These are phyloP conservation scores for Mucor saturninus DNA, from an alignment of 371 early-diverging fungal species.

Conservation along the genomic window DNA sequence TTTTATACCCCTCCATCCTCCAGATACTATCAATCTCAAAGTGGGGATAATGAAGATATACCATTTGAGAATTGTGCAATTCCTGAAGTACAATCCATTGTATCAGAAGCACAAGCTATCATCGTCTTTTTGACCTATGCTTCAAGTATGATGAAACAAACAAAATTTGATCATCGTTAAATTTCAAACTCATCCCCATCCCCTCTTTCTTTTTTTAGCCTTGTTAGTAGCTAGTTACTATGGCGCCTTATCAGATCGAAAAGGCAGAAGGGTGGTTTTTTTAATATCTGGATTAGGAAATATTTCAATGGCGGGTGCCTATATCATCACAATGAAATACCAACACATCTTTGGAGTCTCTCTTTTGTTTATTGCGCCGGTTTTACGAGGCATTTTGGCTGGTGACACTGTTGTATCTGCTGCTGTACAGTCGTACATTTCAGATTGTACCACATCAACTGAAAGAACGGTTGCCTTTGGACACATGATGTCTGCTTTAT, in stretches of 20 bases:
- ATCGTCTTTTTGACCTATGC: conserved; percentile 34
- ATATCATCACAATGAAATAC: conserved; percentile 29
- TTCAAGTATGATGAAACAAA: conserved; percentile 27
- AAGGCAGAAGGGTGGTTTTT: conserved; percentile 39
- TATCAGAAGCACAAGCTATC: conserved; percentile 39
- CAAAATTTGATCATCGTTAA: background rate
- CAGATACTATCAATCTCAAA: conserved; percentile 34
- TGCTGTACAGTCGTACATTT: conserved; percentile 46
- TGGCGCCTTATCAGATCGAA: conserved; percentile 49
- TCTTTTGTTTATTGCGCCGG: conserved; percentile 39
- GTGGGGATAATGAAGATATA: conserved; percentile 7
- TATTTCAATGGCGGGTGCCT: conserved; percentile 23
- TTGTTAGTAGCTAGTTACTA: conserved; percentile 42
- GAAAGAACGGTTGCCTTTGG: conserved; percentile 40
- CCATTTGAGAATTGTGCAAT: conserved; percentile 44
- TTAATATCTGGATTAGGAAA: conserved; percentile 32
- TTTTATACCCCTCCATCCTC: background rate
- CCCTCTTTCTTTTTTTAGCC: conserved; percentile 23
- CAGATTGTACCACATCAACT: conserved; percentile 43
- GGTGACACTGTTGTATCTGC: conserved; percentile 42
- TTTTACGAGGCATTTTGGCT: conserved; percentile 45
- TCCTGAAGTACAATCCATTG: conserved; percentile 49
- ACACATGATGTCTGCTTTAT: conserved; percentile 33
- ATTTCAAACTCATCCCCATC: background rate
- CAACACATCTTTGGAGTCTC: conserved; percentile 35